Conservation (phyloP, 805 yeast species). For the Suhomyces sp. region DNA sequence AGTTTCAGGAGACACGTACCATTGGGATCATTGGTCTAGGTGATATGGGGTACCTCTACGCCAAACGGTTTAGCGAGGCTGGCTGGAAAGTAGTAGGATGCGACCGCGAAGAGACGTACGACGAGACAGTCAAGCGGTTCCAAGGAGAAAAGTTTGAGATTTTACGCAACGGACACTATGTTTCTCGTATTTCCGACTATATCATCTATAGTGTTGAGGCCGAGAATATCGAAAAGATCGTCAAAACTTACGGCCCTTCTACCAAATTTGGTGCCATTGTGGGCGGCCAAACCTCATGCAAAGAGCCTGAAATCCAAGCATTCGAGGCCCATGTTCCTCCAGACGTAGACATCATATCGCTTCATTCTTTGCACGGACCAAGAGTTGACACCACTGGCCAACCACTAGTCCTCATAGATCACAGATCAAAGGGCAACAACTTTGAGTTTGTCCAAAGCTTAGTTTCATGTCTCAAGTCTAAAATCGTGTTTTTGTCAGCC, state of each 20-base stretch:
- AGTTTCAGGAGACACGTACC: slow-evolving; percentile 35
- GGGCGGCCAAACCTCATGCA: slow-evolving; percentile 98
- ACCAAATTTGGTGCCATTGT: slow-evolving; percentile 86
- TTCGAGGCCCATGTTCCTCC: slow-evolving; percentile 71
- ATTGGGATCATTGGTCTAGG: slow-evolving; percentile 95
- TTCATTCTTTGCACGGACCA: slow-evolving; percentile 96
- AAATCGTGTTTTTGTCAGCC: slow-evolving; percentile 74
- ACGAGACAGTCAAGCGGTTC: slow-evolving; percentile 40
- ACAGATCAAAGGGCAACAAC: slow-evolving; percentile 56
- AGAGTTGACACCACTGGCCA: slow-evolving; percentile 85
- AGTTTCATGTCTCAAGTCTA: slow-evolving; percentile 73
- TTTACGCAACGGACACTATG: slow-evolving; percentile 76
- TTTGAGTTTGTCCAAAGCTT: slow-evolving; percentile 60
- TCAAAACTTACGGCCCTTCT: slow-evolving; percentile 75
- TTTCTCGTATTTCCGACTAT: slow-evolving; percentile 77
- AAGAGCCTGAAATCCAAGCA: slow-evolving; percentile 83
- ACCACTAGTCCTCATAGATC: slow-evolving; percentile 83
- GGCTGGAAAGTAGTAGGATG: slow-evolving; percentile 92
- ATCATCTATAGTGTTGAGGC: slow-evolving; percentile 93
- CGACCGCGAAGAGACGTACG: slow-evolving; percentile 68
- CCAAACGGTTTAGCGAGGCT: slow-evolving; percentile 67
- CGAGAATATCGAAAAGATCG: slow-evolving; percentile 71
- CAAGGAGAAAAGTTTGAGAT: slow-evolving; percentile 49
- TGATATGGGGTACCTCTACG: slow-evolving; percentile 93
- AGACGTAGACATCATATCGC: slow-evolving; percentile 79